Percentiles rank a stretch among this genome's conserved stretches.
Evolutionary conservation across 2,329 filamentous ascomycete species (phyloP).

Genomic region (Claviceps pazoutovae): DNA sequence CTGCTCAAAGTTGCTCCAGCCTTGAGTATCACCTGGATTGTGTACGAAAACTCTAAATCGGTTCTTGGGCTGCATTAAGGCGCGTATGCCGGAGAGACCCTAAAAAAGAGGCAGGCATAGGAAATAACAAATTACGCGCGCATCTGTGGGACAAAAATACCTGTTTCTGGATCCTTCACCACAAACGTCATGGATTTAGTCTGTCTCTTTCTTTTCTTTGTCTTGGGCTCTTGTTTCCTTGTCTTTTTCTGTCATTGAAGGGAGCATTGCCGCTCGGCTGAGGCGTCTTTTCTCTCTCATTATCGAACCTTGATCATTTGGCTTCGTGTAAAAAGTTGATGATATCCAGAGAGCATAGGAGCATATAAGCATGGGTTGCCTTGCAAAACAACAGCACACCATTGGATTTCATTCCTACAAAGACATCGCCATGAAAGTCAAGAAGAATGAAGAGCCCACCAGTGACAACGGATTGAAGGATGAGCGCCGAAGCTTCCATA

Average conservation of each 20-base stretch:
- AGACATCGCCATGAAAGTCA: no score
- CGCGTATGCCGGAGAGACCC: neutral
- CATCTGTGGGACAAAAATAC: neutral
- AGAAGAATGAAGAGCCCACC: no score
- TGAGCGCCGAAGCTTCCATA: no score
- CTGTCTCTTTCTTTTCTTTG: no score
- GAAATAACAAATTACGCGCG: neutral
- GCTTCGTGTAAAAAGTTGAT: neutral
- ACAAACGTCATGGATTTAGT: no score
- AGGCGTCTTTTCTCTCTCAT: no score
- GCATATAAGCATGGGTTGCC: neutral
- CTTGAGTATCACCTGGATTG: slow-evolving; percentile 87
- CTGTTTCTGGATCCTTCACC: no score
- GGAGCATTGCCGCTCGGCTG: no score
- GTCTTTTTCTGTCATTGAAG: neutral
- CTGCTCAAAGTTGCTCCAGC: slow-evolving; percentile 91
- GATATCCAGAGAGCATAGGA: slow-evolving; percentile 7
- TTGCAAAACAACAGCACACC: no score
- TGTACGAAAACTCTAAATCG: slow-evolving; percentile 82
- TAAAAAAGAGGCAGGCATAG: neutral
- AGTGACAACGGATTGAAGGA: no score
- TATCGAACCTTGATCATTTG: neutral
- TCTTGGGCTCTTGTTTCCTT: neutral
- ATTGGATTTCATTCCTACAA: no score
- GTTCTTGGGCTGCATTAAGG: slow-evolving; percentile 39